Base-by-base conservation (phyloP, 306 rosid genomes). In the Dryas alaskensis region DNA sequence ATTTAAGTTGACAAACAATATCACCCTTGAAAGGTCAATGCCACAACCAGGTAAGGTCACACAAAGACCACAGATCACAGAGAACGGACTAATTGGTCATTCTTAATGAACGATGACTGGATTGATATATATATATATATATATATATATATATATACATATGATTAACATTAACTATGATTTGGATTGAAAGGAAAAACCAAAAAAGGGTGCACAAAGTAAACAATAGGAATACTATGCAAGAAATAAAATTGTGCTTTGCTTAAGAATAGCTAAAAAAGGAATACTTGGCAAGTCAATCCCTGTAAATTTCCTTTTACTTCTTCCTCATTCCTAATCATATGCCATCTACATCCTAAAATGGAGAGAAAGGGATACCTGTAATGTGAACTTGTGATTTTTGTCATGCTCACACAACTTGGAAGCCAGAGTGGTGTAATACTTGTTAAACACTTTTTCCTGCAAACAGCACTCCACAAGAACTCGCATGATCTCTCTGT, bases 361-460 rank as follows among this genome's bases (percentile, higher is more conserved):
- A 46, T 12, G 39, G 51, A 52, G 40, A 57, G n/a, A 82, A 68
- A 70, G 49, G 50, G 67, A 60, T 81, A 93, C 98, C 96, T 93
- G 97, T 40, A 94, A 85, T 25, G 98, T 94, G 72, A 94, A 91
- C 84, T 89, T 94, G 84, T 94, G 97, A 81, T 89, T 91, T 81
- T 91, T 94, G 73, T 94, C 97, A 84, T 91, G 92, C 80, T 84
- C 94, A 9, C 98, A 94, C 88, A 94, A 81, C 82, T 88, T 94
- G 74, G 91, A 73, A 80, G 98, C 97, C 65, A 94, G 85, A 63
- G 86, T 82, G 31, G 96, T 85, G 79, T 91, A 94, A 70, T 89
- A 94, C 89, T 94, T 94, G 79, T 94, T 91, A 74, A 91, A 94
- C 54, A 87, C 89, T 73, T 87, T 88, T 92, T 91, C 98, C 82